phyloP scores from a whole-genome alignment of 768 basidiomycete genomes.

The Mrakia gelida region DNA sequence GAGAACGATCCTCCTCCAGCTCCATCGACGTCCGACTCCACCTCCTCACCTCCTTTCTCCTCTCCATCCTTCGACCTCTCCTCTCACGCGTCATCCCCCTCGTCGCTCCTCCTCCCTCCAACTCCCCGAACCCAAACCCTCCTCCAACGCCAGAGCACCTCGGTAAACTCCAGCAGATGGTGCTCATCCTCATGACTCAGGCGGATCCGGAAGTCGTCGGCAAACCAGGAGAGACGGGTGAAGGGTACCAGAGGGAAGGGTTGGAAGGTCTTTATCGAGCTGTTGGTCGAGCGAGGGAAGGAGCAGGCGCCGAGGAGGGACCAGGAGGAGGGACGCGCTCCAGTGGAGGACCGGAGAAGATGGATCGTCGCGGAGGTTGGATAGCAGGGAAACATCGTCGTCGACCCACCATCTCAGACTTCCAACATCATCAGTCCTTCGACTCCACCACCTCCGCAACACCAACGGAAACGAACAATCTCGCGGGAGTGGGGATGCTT shows the following conservation, averaged over 20 bases:
- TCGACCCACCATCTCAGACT: not conserved
- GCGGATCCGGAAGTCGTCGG: constrained; percentile 25
- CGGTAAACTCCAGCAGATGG: constrained; percentile 29
- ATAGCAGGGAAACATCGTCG: constrained; percentile 24
- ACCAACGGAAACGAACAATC: not conserved
- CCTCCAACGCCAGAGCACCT: constrained; percentile 19
- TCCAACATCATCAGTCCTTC: not conserved
- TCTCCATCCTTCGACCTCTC: constrained; percentile 26
- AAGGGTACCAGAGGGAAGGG: not conserved
- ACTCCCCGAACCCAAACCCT: not conserved
- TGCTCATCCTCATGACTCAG: constrained; percentile 27
- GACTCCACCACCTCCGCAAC: constrained; percentile 6
- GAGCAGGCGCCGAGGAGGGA: not conserved
- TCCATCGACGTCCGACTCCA: constrained; percentile 28
- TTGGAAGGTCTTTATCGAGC: constrained; percentile 16
- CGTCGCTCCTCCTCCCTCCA: constrained; percentile 4
- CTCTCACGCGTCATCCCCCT: constrained; percentile 18
- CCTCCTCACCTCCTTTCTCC: constrained; percentile 31
- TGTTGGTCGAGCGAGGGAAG: not conserved
- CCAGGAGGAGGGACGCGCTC: not conserved
- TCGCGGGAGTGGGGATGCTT: too few relatives aligned
- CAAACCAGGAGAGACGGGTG: not conserved
- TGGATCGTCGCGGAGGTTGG: constrained; percentile 24
- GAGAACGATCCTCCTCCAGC: too few relatives aligned
- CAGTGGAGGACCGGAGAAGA: not conserved